A percentile compares a stretch with the other conserved stretches of the same genome.
These are phyloP conservation scores for Tulasnella sp. DNA, from an alignment of 768 basidiomycete genomes.

Conservation along the genomic window DNA sequence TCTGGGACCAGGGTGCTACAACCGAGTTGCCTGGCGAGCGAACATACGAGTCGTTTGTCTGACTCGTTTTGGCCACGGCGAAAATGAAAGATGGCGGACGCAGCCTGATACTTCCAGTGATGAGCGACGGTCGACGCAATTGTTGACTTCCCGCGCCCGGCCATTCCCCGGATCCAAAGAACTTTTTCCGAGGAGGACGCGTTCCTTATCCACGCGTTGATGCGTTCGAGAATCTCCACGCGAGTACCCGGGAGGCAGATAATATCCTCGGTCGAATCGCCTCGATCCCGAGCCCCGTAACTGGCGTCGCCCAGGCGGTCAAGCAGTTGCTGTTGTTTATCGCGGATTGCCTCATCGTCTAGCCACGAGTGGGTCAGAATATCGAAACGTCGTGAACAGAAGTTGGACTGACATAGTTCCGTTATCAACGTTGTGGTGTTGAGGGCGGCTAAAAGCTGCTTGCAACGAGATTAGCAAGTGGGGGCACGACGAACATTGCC, in stretches of 20 bases:
- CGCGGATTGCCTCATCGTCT: not conserved
- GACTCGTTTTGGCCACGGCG: not conserved
- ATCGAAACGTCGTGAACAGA: not conserved
- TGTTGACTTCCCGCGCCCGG: not conserved
- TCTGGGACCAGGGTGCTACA: not conserved
- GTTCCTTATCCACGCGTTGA: not conserved
- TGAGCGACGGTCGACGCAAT: not conserved
- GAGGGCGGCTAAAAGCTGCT: not conserved
- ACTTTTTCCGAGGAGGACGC: not conserved
- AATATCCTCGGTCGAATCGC: not conserved
- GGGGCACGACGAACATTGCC: not conserved
- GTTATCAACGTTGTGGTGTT: not conserved
- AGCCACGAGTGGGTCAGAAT: not conserved
- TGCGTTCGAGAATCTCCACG: not conserved
- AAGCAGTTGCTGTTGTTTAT: not conserved
- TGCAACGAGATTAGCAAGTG: not conserved
- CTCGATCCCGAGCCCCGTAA: not conserved
- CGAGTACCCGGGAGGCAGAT: not conserved
- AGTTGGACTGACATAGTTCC: not conserved
- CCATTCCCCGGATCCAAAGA: not conserved
- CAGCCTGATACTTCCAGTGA: not conserved
- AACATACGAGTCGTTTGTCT: not conserved
- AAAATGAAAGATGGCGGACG: not conserved
- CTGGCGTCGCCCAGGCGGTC: not conserved
- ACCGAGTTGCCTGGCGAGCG: not conserved